Evolutionary conservation across 345 rosid species (phyloP), one percentile per base, ranked within the genome.

Genomic region (Rhodomyrtus tomentosa): DNA sequence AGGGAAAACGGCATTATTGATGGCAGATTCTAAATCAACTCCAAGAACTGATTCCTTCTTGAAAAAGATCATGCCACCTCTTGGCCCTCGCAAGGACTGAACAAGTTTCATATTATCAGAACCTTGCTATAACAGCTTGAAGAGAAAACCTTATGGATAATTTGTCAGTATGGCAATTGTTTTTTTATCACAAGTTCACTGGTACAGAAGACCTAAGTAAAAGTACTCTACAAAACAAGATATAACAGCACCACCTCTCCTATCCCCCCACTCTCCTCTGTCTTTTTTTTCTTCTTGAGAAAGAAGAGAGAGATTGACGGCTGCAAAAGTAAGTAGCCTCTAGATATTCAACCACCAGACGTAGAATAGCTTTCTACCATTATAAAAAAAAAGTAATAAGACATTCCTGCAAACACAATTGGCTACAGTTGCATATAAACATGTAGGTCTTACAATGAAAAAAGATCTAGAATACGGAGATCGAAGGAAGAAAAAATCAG

Each of bases 11-110:
- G 96, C 98, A 93, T 96, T 96, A 89, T 96, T 96, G 80, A 96
- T 88, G 82, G 98, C 96, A 86, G 96, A 85, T 89, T 93, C 96
- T 82, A 95, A 87, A 50, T 95, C 95, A 88, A 93, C 94, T 38
- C 99, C 99, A 81, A 90, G 93, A 85, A 95, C 88, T 76, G 93
- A 91, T 74, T 95, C 96, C 88, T 90, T 95, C 86, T 40, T 93
- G 89, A 96, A 96, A 89, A 96, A 96, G 87, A 96, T 96, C 98
- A 96, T 96, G 87, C 99, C 99, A 88, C 98, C 99, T 91, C 98
- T 93, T 59, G 98, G 99, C 89, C 98, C 99, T 87, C 99, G 91
- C 92, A 96, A 88, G 85, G 99, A 96, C 99, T 96, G 84, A 54
- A 87, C 82, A 84, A 80, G 22, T 50, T 27, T 27, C 82, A 85